Evolutionary conservation across 768 basidiomycete species (phyloP).

Genomic region (Russula ochroleuca): DNA sequence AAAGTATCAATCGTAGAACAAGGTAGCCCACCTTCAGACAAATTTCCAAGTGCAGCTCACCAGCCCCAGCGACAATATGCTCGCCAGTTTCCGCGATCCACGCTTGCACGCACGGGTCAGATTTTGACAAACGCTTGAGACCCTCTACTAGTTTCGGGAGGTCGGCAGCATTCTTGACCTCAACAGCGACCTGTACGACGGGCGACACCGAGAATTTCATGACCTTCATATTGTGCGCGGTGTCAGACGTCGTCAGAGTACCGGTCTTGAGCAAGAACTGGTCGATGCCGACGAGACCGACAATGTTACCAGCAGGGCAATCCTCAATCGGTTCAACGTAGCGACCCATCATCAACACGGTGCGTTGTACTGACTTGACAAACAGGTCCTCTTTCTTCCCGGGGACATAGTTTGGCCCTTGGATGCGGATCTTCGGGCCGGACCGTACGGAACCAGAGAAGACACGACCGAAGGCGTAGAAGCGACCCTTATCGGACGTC

Average conservation of each 20-base stretch:
- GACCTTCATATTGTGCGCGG: constrained; percentile 99
- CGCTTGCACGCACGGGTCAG: constrained; percentile 97
- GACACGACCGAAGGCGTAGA: constrained; percentile 99
- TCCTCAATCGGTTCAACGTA: constrained; percentile 98
- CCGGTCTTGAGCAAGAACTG: constrained; percentile 99
- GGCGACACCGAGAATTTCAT: constrained; percentile 99
- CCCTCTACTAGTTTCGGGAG: constrained; percentile 99
- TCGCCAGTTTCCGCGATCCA: constrained; percentile 91
- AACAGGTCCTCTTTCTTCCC: constrained; percentile 99
- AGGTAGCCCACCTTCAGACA: constrained; percentile 77
- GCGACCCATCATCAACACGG: constrained; percentile 99
- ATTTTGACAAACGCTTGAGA: constrained; percentile 99
- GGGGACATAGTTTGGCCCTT: constrained; percentile 97
- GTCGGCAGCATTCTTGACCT: constrained; percentile 99
- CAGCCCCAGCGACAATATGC: constrained; percentile 98
- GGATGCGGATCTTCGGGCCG: constrained; percentile 98
- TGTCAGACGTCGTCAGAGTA: constrained; percentile 95
- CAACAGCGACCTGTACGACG: constrained; percentile 98
- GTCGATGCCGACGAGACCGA: constrained; percentile 99
- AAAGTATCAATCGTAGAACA: background rate
- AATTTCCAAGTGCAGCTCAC: constrained; percentile 98
- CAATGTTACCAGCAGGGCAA: constrained; percentile 97
- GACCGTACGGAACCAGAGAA: constrained; percentile 97
- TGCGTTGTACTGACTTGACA: constrained; percentile 97
- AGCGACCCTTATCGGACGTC: constrained; percentile 98